These are phyloP conservation scores for Mucor piriformis DNA, from an alignment of 371 early-diverging fungal genomes.

Conservation along the genomic window DNA sequence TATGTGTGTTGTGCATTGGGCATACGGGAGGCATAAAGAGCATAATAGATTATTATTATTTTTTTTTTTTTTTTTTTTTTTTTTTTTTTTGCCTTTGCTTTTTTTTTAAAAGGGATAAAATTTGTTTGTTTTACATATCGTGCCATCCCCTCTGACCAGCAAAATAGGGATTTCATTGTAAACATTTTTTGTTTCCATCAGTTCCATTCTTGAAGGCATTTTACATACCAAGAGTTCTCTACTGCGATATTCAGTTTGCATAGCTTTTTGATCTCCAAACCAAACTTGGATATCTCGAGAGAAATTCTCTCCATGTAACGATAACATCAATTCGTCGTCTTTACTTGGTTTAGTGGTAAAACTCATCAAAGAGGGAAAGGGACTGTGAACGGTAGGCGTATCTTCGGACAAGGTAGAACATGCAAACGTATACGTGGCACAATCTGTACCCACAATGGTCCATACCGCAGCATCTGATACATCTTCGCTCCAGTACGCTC, in stretches of 20 bases:
- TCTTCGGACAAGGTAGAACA: conserved; percentile 16
- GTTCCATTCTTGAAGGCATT: conserved; percentile 35
- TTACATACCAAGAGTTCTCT: conserved; percentile 38
- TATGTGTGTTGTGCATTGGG: too few relatives aligned
- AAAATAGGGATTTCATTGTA: conserved; percentile 41
- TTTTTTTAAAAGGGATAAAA: conserved; percentile 31
- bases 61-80: too few relatives aligned
- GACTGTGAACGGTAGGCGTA: background rate
- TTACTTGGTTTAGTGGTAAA: conserved; percentile 1
- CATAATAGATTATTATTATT: background rate
- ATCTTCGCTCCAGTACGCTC: conserved; percentile 77
- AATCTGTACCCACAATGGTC: conserved; percentile 88
- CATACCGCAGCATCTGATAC: conserved; percentile 86
- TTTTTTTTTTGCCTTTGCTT: too few relatives aligned
- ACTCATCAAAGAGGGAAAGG: conserved; percentile 16
- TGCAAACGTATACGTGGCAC: conserved; percentile 74
- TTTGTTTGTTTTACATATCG: conserved; percentile 48
- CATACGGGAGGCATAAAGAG: background rate
- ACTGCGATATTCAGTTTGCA: conserved; percentile 39
- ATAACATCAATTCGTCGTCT: conserved; percentile 8
- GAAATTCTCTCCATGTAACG: conserved; percentile 61
- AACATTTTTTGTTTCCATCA: conserved; percentile 27
- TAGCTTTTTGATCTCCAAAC: conserved; percentile 59
- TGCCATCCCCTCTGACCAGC: conserved; percentile 44
- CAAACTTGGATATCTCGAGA: conserved; percentile 68